Conservation (phyloP, 2,329 filamentous ascomycete species). For the Hymenoscyphus repandus region DNA sequence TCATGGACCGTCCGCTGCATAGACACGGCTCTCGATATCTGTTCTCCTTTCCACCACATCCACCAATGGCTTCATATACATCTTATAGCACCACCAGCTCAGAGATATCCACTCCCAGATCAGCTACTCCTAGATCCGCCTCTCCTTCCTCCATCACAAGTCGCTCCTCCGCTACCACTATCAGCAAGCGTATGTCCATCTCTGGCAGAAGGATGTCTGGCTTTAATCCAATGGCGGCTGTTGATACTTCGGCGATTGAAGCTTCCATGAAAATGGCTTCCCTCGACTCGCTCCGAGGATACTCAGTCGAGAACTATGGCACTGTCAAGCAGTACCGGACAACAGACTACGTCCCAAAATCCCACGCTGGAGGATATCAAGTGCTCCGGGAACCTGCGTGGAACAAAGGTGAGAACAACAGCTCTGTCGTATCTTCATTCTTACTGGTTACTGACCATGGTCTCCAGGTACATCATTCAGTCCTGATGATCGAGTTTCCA, state of each 20-base stretch:
- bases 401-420: constrained; percentile 52
- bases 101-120: constrained; percentile 25
- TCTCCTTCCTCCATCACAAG: constrained; percentile 27
- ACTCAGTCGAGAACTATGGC: constrained; percentile 49
- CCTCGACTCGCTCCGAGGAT: constrained; percentile 56
- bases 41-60: constrained; percentile 4
- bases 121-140: constrained; percentile 26
- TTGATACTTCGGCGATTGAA: constrained; percentile 53
- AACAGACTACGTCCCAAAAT: constrained; percentile 49
- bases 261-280: constrained; percentile 55
- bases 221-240: constrained; percentile 25
- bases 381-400: constrained; percentile 56
- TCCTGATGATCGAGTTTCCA: constrained; percentile 56
- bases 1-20: constrained; percentile 15
- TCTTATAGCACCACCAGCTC: constrained; percentile 23
- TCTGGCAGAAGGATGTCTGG: constrained; percentile 24
- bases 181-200: constrained; percentile 27
- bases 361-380: constrained; percentile 54
- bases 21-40: constrained; percentile 4
- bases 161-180: constrained; percentile 23
- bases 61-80: constrained; percentile 25
- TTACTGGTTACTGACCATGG: constrained; percentile 9
- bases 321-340: constrained; percentile 49
- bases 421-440: neutral
- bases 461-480: constrained; percentile 55